Conservation (phyloP, 2,329 filamentous ascomycete species). For the Hortaea sp. region DNA sequence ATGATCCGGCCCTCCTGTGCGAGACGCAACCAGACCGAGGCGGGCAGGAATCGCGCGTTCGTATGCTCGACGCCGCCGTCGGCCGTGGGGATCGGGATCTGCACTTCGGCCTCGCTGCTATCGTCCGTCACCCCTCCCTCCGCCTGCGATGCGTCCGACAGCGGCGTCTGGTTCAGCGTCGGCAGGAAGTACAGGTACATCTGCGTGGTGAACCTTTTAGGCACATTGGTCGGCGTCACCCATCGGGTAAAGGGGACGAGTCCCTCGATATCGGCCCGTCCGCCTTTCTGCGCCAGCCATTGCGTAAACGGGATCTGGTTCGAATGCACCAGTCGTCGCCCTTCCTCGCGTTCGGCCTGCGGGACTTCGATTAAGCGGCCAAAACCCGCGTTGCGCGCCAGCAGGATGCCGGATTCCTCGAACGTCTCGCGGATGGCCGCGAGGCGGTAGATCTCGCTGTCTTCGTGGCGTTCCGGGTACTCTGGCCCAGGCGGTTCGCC, state of each 20-base stretch:
- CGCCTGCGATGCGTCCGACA: slow-evolving; percentile 10
- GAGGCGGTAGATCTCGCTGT: slow-evolving; percentile 64
- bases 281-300: slow-evolving; percentile 51
- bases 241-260: slow-evolving; percentile 81
- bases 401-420: slow-evolving; percentile 83
- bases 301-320: slow-evolving; percentile 55
- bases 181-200: slow-evolving; percentile 95
- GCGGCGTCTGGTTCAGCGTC: slow-evolving; percentile 25
- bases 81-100: slow-evolving; percentile 58
- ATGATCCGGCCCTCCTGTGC: slow-evolving; percentile 60
- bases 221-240: slow-evolving; percentile 67
- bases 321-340: slow-evolving; percentile 58
- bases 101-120: slow-evolving; percentile 35
- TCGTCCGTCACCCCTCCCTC: background rate
- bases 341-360: slow-evolving; percentile 51
- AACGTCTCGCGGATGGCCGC: slow-evolving; percentile 87
- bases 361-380: slow-evolving; percentile 52
- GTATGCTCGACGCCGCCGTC: slow-evolving; percentile 64
- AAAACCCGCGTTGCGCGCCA: slow-evolving; percentile 48
- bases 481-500: slow-evolving; percentile 45
- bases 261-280: slow-evolving; percentile 53
- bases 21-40: slow-evolving; percentile 57
- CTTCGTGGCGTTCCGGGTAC: slow-evolving; percentile 52
- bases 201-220: slow-evolving; percentile 80
- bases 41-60: slow-evolving; percentile 65